phyloP scores from a whole-genome alignment of 2,329 filamentous ascomycete species.

The Fusarium lateritium region DNA sequence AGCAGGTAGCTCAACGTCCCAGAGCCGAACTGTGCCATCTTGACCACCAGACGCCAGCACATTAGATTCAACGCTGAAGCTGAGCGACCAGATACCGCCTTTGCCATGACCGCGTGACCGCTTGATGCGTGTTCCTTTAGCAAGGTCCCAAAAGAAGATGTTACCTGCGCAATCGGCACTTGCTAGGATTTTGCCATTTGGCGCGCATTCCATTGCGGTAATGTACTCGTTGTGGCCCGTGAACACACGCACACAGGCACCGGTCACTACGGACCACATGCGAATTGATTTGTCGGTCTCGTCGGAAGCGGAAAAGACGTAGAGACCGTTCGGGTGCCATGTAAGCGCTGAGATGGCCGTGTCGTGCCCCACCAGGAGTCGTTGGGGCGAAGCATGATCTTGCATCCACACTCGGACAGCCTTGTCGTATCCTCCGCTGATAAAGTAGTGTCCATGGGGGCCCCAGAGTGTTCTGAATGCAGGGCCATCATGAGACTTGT shows the following conservation, averaged over 20 bases:
- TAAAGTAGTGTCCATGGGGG: conserved; percentile 95
- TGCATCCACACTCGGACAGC: conserved; percentile 93
- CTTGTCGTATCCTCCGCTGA: conserved; percentile 89
- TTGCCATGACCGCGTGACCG: conserved; percentile 94
- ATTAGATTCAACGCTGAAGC: conserved; percentile 93
- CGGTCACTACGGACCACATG: conserved; percentile 96
- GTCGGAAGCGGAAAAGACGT: conserved; percentile 92
- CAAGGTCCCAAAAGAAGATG: conserved; percentile 95
- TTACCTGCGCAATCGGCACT: conserved; percentile 90
- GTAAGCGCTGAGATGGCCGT: conserved; percentile 91
- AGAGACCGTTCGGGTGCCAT: conserved; percentile 95
- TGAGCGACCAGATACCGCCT: conserved; percentile 92
- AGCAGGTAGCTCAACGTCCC: conserved; percentile 86
- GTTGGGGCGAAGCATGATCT: conserved; percentile 89
- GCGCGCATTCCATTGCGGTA: conserved; percentile 86
- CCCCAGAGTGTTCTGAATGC: conserved; percentile 92
- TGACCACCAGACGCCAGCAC: conserved; percentile 92
- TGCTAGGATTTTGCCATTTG: conserved; percentile 90
- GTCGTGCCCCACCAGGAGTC: conserved; percentile 93
- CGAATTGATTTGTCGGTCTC: conserved; percentile 90
- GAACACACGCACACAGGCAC: conserved; percentile 90
- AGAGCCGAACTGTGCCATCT: conserved; percentile 92
- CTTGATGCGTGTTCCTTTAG: conserved; percentile 88
- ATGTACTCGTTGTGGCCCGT: conserved; percentile 92
- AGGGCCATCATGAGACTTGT: conserved; percentile 92